A percentile compares a stretch with the other conserved stretches of the same genome.
These are phyloP conservation scores for Tympanopsis confertula DNA, from an alignment of 2,329 filamentous ascomycete species.

Conservation along the genomic window DNA sequence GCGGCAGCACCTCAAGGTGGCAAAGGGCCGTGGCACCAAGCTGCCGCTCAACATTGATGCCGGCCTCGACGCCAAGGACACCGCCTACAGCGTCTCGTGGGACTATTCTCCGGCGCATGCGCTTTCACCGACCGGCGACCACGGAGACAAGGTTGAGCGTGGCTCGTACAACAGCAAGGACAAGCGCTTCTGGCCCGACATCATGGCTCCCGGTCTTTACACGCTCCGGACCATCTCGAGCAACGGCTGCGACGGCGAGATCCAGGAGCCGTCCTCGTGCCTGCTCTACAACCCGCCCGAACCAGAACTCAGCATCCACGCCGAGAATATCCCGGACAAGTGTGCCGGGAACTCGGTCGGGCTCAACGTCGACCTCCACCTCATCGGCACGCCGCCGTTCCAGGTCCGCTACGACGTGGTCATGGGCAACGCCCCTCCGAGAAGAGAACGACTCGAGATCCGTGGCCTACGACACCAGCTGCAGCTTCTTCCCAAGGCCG, in stretches of 20 bases:
- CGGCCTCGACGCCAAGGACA: conserved; percentile 47
- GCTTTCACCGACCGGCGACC: conserved; percentile 58
- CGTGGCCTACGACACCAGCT: conserved; percentile 69
- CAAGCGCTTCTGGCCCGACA: conserved; percentile 49
- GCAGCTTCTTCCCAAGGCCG: conserved; percentile 68
- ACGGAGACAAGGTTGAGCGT: conserved; percentile 44
- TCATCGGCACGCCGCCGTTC: conserved; percentile 89
- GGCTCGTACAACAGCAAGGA: conserved; percentile 51
- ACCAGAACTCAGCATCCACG: conserved; percentile 62
- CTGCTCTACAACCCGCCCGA: conserved; percentile 82
- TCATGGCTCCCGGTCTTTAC: conserved; percentile 75
- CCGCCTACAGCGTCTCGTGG: conserved; percentile 66
- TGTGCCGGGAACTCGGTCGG: conserved; percentile 91
- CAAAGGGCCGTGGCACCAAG: conserved; percentile 55
- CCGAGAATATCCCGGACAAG: conserved; percentile 82
- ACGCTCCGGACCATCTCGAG: conserved; percentile 71
- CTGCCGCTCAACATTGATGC: conserved; percentile 64
- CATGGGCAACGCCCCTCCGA: conserved; percentile 42
- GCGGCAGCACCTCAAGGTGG: conserved; percentile 70
- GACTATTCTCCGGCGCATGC: conserved; percentile 67
- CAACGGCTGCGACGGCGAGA: conserved; percentile 72
- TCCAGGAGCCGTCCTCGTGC: conserved; percentile 89
- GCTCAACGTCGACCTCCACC: conserved; percentile 73
- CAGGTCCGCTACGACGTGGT: conserved; percentile 66
- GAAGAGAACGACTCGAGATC: conserved; percentile 43